Conservation (phyloP, 108 stramenopile species). For the Conticribra weissflogii region DNA sequence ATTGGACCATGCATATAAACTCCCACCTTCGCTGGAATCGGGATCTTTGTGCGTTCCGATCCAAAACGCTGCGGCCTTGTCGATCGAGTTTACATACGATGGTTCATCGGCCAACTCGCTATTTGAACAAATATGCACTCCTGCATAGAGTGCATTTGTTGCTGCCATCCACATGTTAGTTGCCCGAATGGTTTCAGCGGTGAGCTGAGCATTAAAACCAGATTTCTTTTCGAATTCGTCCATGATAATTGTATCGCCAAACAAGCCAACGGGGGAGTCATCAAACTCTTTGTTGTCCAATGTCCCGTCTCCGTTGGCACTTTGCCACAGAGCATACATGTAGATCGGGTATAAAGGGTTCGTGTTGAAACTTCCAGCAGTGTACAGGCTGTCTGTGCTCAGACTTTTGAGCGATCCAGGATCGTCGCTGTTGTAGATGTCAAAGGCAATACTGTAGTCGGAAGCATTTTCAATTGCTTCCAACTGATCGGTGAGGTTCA, state of each 20-base stretch:
- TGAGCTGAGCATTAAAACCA: constrained; percentile 33
- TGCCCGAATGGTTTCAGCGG: constrained; percentile 41
- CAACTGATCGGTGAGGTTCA: constrained; percentile 12
- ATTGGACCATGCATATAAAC: constrained; percentile 73
- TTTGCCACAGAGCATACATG: constrained; percentile 29
- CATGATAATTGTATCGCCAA: constrained; percentile 36
- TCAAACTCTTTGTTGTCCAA: constrained; percentile 20
- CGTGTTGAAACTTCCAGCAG: constrained; percentile 5
- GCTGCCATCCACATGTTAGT: constrained; percentile 79
- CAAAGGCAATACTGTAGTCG: constrained; percentile 8
- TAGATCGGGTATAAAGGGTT: constrained; percentile 35
- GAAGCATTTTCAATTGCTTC: constrained; percentile 24
- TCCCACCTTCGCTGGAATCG: constrained; percentile 49
- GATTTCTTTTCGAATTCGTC: constrained; percentile 28
- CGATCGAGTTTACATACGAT: constrained; percentile 47
- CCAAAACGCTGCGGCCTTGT: constrained; percentile 77
- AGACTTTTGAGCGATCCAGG: constrained; percentile 22
- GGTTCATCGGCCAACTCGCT: constrained; percentile 13
- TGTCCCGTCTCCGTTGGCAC: constrained; percentile 26
- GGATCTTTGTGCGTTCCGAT: constrained; percentile 68
- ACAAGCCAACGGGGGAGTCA: constrained; percentile 25
- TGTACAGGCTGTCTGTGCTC: neutral
- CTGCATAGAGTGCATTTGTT: constrained; percentile 62
- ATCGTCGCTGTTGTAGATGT: constrained; percentile 15
- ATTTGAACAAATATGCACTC: constrained; percentile 49